Conservation (phyloP, 176 grass and related monocot genomes). For the Triticum dicoccoides region DNA sequence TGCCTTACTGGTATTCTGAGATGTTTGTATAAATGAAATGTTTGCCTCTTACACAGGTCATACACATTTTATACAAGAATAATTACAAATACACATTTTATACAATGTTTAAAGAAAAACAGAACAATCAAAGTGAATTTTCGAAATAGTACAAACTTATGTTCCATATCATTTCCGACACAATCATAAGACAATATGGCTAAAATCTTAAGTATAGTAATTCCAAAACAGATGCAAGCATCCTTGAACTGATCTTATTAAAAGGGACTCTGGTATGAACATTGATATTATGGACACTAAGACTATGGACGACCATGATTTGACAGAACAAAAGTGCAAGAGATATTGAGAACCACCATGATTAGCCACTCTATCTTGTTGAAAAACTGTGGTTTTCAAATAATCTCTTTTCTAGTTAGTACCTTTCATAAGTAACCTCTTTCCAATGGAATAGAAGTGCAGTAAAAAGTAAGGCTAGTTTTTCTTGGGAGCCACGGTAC, state of each 20-base stretch:
- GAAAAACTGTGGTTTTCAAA: not conserved
- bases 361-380: conserved; percentile 8
- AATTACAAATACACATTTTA: not conserved
- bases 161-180: too few species aligned
- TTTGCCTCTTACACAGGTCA: not conserved
- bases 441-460: conserved; percentile 14
- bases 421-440: conserved; percentile 3
- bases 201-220: too few species aligned
- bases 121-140: not conserved
- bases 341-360: not conserved
- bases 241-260: too few species aligned
- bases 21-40: not conserved
- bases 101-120: not conserved
- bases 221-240: too few species aligned
- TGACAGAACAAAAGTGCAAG: not conserved
- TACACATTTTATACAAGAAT: not conserved
- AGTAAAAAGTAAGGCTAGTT: conserved; percentile 30
- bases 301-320: conserved; percentile 11
- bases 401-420: conserved; percentile 17
- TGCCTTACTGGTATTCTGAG: not conserved
- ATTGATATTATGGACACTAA: conserved; percentile 6
- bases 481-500: conserved; percentile 24
- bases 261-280: not conserved
- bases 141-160: not conserved
- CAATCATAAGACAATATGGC: too few species aligned